Evolutionary conservation across 768 basidiomycete genomes (phyloP).

Genomic region (Naganishia vishniacii): DNA sequence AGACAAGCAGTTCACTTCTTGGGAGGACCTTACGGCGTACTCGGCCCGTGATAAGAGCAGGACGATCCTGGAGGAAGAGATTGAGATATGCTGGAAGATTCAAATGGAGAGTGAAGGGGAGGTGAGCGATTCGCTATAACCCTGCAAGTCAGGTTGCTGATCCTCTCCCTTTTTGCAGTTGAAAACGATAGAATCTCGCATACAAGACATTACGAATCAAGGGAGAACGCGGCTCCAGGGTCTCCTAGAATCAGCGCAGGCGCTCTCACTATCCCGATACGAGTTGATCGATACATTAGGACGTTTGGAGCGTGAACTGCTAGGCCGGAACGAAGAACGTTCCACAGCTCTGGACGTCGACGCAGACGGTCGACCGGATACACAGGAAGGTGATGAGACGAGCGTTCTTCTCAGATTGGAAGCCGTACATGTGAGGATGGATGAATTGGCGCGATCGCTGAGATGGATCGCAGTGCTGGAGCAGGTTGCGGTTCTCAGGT

Average conservation of each 20-base stretch:
- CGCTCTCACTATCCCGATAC: constrained; percentile 69
- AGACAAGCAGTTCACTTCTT: constrained; percentile 49
- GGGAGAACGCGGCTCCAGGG: constrained; percentile 54
- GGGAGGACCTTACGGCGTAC: constrained; percentile 55
- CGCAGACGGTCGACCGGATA: constrained; percentile 37
- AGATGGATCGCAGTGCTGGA: constrained; percentile 71
- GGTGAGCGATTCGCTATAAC: too few species aligned
- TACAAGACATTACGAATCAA: constrained; percentile 52
- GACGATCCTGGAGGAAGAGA: neutral
- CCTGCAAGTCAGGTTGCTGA: too few species aligned
- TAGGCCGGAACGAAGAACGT: constrained; percentile 48
- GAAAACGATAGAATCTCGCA: constrained; percentile 24
- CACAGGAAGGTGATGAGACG: constrained; percentile 35
- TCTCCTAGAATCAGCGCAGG: constrained; percentile 63
- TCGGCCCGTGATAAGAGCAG: neutral
- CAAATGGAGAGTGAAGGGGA: neutral
- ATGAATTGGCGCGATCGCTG: constrained; percentile 69
- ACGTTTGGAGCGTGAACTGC: constrained; percentile 60
- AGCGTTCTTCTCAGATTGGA: constrained; percentile 80
- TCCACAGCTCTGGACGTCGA: neutral
- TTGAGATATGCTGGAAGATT: neutral
- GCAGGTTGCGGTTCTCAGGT: constrained; percentile 69
- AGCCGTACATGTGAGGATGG: constrained; percentile 66
- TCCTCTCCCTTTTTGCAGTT: constrained; percentile 36
- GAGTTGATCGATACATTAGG: constrained; percentile 71